Base-by-base conservation (phyloP, 2,329 filamentous ascomycete genomes). In the Teratosphaeria epicoccoides region DNA sequence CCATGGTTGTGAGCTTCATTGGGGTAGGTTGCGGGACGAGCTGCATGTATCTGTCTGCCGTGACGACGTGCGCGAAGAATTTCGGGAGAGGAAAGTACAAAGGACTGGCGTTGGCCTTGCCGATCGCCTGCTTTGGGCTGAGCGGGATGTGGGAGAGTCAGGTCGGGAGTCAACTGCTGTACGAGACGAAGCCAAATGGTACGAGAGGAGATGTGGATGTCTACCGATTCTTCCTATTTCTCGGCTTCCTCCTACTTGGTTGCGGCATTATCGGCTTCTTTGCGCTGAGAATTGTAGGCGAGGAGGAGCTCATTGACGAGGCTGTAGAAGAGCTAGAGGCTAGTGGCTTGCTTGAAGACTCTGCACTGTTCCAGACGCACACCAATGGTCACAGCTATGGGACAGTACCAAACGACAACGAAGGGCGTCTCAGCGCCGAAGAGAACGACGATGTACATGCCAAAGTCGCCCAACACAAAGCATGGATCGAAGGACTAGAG, bases 31-130 rank as follows among this genome's bases (percentile, higher is more conserved):
- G 84, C 56, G 91, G 82, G 4, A 96, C 91, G 0, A 87, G 86
- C 58, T 82, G 81, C 68, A 89, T 97, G 82, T 98, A 97, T 68
- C 76, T 97, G 51, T 80, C 84, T 48, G 85, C 88, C 1, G 85
- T 98, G n/a, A 91, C 91, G 6, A 95, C 91, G 0, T 95, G 89
- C 65, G 93, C 93, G 29, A 98, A 98, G 81, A 98, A 97, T 71
- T 98, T 97, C 71, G 90, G 90, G 47, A 83, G 85, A 55, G 88
- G 89, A 3, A 87, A 84, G 63, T 84, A 94, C 63, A 85, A 91
- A 62, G 93, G 93, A 0, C 73, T 98, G 48, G 91, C 94, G 54
- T 76, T 98, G 51, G 90, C 91, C 1, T 77, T 88, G 54, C 93
- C 93, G 1, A 96, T 97, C 66, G 88, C 93, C 0, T 85, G 87